These are phyloP conservation scores for Yarrowia sp. DNA, from an alignment of 805 yeast genomes.

Conservation along the genomic window DNA sequence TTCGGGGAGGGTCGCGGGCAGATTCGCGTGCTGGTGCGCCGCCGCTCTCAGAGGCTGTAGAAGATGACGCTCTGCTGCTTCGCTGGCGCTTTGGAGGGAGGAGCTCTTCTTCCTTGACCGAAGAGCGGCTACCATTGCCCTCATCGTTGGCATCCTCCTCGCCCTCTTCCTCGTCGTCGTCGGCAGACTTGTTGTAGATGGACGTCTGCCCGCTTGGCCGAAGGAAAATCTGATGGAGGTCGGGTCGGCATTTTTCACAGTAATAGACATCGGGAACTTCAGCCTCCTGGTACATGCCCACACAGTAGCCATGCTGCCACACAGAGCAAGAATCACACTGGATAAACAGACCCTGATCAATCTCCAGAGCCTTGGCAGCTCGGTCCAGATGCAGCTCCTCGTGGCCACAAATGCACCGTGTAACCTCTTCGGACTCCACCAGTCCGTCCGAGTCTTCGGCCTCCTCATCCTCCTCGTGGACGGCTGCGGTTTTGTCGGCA, in stretches of 20 bases:
- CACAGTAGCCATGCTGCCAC: constrained; percentile 98
- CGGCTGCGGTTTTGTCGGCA: constrained; percentile 7
- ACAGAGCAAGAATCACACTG: constrained; percentile 94
- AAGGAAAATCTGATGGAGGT: constrained; percentile 60
- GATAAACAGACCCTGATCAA: constrained; percentile 90
- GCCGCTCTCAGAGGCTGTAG: constrained; percentile 14
- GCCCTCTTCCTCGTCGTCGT: constrained; percentile 36
- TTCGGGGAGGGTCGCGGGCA: constrained; percentile 26
- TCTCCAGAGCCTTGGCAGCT: constrained; percentile 39
- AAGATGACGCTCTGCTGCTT: constrained; percentile 19
- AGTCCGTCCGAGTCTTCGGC: constrained; percentile 30
- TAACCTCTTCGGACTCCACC: constrained; percentile 42
- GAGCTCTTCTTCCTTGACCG: constrained; percentile 23
- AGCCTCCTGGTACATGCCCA: constrained; percentile 70
- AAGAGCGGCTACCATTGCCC: not conserved
- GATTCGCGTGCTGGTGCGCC: not conserved
- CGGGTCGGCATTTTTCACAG: constrained; percentile 91
- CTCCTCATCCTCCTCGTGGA: constrained; percentile 23
- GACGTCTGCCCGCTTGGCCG: constrained; percentile 50
- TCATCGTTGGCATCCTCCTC: constrained; percentile 34
- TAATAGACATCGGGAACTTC: constrained; percentile 90
- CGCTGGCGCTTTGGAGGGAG: constrained; percentile 15
- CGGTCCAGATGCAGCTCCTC: constrained; percentile 45
- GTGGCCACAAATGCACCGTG: constrained; percentile 56
- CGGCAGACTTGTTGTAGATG: constrained; percentile 49